Evolutionary conservation across 306 rosid genomes (phyloP).

Genomic region (Gleditsia sinensis): DNA sequence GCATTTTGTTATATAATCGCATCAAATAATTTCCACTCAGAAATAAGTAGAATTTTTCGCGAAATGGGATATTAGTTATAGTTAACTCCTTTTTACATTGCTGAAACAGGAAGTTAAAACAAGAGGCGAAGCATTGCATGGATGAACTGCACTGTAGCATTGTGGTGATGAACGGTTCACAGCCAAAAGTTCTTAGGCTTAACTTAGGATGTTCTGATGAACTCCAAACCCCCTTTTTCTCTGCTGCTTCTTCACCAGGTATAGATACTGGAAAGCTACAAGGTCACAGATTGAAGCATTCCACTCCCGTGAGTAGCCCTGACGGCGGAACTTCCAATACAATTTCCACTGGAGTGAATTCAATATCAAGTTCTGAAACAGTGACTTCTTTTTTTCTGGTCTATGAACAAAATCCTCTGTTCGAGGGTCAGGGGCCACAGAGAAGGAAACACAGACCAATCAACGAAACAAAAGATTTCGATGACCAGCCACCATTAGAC

Average conservation of each 20-base stretch:
- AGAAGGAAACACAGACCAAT: slow-evolving; percentile 38
- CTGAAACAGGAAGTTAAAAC: slow-evolving; percentile 84
- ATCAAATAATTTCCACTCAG: slow-evolving; percentile 5
- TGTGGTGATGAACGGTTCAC: slow-evolving; percentile 77
- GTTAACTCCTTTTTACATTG: slow-evolving; percentile 14
- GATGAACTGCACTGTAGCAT: slow-evolving; percentile 88
- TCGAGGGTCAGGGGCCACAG: slow-evolving; percentile 52
- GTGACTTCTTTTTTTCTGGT: slow-evolving; percentile 65
- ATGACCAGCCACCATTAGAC: slow-evolving; percentile 45
- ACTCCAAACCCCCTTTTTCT: slow-evolving; percentile 76
- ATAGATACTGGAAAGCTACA: slow-evolving; percentile 48
- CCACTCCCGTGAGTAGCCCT: slow-evolving; percentile 88
- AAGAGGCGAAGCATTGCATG: slow-evolving; percentile 83
- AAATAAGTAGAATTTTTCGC: slow-evolving; percentile 20
- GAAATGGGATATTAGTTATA: slow-evolving; percentile 1
- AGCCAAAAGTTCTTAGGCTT: slow-evolving; percentile 85
- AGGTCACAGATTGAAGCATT: slow-evolving; percentile 68
- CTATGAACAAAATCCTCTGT: slow-evolving; percentile 84
- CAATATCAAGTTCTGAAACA: slow-evolving; percentile 64
- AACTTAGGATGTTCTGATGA: slow-evolving; percentile 72
- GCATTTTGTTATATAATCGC: slow-evolving; percentile 23
- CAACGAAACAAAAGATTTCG: slow-evolving; percentile 42
- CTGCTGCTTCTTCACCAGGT: slow-evolving; percentile 74
- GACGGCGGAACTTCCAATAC: slow-evolving; percentile 68
- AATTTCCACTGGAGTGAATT: slow-evolving; percentile 57